Base-by-base conservation (phyloP, 768 basidiomycete genomes). In the Tephrocybe sp. region DNA sequence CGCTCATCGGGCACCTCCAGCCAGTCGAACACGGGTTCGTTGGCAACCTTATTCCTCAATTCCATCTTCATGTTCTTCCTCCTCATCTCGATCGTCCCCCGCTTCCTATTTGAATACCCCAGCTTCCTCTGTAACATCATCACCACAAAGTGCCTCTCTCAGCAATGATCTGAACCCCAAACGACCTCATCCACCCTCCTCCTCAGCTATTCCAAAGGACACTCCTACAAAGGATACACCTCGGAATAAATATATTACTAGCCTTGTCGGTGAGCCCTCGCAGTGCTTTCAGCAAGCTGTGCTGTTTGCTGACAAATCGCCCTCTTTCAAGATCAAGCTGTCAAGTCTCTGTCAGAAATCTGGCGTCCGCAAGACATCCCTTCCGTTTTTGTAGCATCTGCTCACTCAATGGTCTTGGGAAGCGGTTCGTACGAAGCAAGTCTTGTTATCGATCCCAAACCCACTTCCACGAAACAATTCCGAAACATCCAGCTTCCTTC, bases 311-410 rank as follows among this genome's bases (percentile, higher is more conserved):
- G 59, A 63, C 55, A 46, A 55, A 53, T 57, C 50, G 30, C 28
- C 28, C n/a, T 15, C 5, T 45, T 34, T 45, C 21, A 65, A 91
- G 89, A 91, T 73, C 85, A 88, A 80, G 83, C 89, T 33, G 83
- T 90, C 53, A 86, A 84, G 61, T 84, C 82, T 3, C 67, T 92
- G 48, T 83, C 79, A 63, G 88, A 91, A 58, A 86, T 89, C 68
- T 92, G 90, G 90, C 84, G 77, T 32, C 83, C 84, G 1, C 83
- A 90, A 61, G 83, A 88, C 60, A 85, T 91, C 23, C 88, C 90
- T 1, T 42, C 62, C 21, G 76, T 78, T 14, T 90, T 65, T 58
- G 58, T 76, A 51, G 68, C 73, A 24, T 63, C 65, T 25, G 67
- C 65, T 5, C 63, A 60, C 45, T 53, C 70, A 58, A 55, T 65